Conservation (phyloP, 2,329 filamentous ascomycete species). For the Gliomastix tumulicola region DNA sequence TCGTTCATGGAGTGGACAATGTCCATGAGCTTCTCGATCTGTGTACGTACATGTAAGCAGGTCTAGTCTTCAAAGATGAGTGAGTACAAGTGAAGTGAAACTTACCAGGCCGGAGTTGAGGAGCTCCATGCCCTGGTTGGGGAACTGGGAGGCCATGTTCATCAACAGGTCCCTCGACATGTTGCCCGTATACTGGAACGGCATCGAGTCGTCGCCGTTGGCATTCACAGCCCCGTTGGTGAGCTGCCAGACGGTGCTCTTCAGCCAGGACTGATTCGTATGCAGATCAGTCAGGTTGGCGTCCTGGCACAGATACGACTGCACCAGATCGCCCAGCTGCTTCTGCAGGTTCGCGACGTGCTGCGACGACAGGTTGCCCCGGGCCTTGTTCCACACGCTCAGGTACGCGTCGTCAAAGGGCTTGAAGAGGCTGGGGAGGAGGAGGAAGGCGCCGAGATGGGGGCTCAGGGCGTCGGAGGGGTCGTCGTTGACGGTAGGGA, state of each 20-base stretch:
- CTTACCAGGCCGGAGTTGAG: conserved; percentile 67
- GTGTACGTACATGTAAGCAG: conserved; percentile 16
- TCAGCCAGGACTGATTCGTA: conserved; percentile 59
- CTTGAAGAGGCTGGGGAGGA: conserved; percentile 55
- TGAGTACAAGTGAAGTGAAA: conserved; percentile 5
- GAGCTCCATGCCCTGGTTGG: conserved; percentile 65
- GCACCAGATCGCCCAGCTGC: conserved; percentile 50
- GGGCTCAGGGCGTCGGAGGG: conserved; percentile 45
- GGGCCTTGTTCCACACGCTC: conserved; percentile 60
- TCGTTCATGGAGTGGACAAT: conserved; percentile 68
- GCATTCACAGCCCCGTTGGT: conserved; percentile 38
- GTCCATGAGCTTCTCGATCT: conserved; percentile 77
- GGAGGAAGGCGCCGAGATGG: conserved; percentile 48
- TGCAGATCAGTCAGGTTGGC: conserved; percentile 47
- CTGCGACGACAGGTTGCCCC: conserved; percentile 45
- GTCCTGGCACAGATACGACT: conserved; percentile 44
- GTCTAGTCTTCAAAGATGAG: not conserved
- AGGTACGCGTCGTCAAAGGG: conserved; percentile 61
- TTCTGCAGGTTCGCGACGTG: conserved; percentile 55
- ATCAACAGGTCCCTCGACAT: conserved; percentile 56
- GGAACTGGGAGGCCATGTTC: conserved; percentile 64
- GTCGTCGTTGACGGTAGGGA: conserved; percentile 57
- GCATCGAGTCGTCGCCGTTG: conserved; percentile 43
- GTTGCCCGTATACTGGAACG: conserved; percentile 51
- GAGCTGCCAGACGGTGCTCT: conserved; percentile 57